Percentiles rank a stretch among this genome's conserved stretches.
Conservation (phyloP, 148 eudicot genomes). For the Limonium bicolor region DNA sequence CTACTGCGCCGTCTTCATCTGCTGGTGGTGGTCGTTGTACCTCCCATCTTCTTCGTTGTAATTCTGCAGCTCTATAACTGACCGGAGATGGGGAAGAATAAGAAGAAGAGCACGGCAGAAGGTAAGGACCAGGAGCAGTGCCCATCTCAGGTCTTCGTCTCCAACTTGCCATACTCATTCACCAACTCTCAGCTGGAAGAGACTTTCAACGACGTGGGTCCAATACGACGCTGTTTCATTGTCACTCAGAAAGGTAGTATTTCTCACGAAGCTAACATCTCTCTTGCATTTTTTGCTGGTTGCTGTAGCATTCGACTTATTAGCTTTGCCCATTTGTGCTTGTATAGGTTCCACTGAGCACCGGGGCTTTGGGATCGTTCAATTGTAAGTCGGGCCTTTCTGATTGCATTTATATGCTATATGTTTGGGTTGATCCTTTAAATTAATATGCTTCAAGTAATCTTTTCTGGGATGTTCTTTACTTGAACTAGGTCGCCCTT, state of each 20-base stretch:
- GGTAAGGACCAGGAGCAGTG: conserved; percentile 28
- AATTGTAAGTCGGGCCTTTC: conserved; percentile 53
- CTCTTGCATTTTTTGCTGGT: not conserved
- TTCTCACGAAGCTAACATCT: not conserved
- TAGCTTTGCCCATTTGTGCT: not conserved
- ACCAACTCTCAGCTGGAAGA: conserved; percentile 69
- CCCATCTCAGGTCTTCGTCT: conserved; percentile 56
- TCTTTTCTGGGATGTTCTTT: too few relatives aligned
- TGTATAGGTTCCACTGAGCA: conserved; percentile 66
- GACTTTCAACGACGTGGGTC: conserved; percentile 83
- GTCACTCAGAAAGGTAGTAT: conserved; percentile 61
- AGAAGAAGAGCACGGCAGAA: conserved; percentile 1
- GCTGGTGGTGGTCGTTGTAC: too few relatives aligned
- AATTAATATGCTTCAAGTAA: too few relatives aligned
- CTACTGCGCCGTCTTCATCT: too few relatives aligned
- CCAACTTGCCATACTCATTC: conserved; percentile 60
- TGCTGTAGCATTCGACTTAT: not conserved
- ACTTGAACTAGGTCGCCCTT: too few relatives aligned
- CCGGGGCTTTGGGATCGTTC: conserved; percentile 77
- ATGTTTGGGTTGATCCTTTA: too few relatives aligned
- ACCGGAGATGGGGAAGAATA: too few relatives aligned
- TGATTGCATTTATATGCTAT: too few relatives aligned
- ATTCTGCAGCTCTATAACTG: too few relatives aligned
- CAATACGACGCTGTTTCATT: conserved; percentile 76
- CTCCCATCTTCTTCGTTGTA: too few relatives aligned